A percentile compares a stretch with the other conserved stretches of the same genome.
phyloP scores from a whole-genome alignment of 371 early-diverging fungal species.

The Mortierella sp. region DNA sequence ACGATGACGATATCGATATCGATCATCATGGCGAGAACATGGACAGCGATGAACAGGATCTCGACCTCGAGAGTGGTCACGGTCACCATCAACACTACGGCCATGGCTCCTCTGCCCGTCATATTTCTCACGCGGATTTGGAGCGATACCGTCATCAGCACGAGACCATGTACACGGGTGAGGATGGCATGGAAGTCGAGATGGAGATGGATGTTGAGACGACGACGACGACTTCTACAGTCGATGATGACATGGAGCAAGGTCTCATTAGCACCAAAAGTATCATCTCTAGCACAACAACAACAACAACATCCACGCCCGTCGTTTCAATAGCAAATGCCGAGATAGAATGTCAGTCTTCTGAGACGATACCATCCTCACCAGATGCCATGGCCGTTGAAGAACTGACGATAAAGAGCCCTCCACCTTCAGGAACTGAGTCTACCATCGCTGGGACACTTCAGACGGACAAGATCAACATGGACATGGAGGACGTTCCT shows the following conservation, averaged over 20 bases:
- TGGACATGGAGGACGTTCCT: constrained; percentile 53
- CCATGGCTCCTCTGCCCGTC: background rate
- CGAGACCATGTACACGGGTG: constrained; percentile 57
- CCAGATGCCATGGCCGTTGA: constrained; percentile 44
- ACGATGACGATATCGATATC: constrained; percentile 40
- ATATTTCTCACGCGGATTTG: constrained; percentile 53
- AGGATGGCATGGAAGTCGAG: constrained; percentile 22
- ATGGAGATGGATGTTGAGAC: constrained; percentile 21
- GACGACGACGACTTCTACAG: background rate
- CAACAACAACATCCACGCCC: too few species aligned
- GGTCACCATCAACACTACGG: background rate
- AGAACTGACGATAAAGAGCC: constrained; percentile 38
- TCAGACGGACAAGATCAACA: constrained; percentile 7
- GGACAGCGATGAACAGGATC: constrained; percentile 40
- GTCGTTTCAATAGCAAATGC: constrained; percentile 21
- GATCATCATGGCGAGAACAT: constrained; percentile 23
- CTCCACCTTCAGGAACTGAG: constrained; percentile 16
- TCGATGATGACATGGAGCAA: constrained; percentile 16
- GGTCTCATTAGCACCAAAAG: background rate
- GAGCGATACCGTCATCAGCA: constrained; percentile 54
- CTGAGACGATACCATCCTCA: constrained; percentile 16
- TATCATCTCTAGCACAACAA: background rate
- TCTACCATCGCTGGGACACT: background rate
- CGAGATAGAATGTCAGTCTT: constrained; percentile 21
- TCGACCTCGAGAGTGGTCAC: constrained; percentile 47